Percentiles rank a stretch among this genome's conserved stretches.
phyloP scores from a whole-genome alignment of 2,329 filamentous ascomycete species.

The Fusarium continuum region DNA sequence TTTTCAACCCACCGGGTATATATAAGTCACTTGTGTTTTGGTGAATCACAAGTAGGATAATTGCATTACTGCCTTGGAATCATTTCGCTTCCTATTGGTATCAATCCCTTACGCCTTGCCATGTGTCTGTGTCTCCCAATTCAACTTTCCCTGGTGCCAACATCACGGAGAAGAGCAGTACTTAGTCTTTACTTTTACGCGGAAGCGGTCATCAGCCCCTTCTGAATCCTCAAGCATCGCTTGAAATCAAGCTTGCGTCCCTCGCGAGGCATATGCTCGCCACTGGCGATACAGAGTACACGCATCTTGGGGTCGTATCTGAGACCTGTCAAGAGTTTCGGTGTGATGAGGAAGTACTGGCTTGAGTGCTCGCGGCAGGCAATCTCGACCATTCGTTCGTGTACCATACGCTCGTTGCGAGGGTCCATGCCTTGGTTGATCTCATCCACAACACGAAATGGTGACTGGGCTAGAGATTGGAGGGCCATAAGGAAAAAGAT shows the following conservation, averaged over 20 bases:
- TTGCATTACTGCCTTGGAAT: neutral
- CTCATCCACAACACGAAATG: conserved; percentile 98
- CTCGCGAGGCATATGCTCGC: conserved; percentile 73
- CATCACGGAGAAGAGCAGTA: neutral
- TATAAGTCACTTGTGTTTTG: neutral
- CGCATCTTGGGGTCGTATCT: conserved; percentile 92
- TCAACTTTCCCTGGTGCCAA: neutral
- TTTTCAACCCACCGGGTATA: too few relatives aligned
- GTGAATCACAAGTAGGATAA: conserved; percentile 8
- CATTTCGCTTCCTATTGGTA: conserved; percentile 3
- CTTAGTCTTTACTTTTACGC: conserved; percentile 12
- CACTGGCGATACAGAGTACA: conserved; percentile 91
- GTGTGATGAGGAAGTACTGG: conserved; percentile 97
- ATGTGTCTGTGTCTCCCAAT: neutral
- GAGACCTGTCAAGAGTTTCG: conserved; percentile 87
- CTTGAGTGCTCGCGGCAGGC: conserved; percentile 84
- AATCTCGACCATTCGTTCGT: conserved; percentile 97
- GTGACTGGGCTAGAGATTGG: conserved; percentile 90
- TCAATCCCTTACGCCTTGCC: conserved; percentile 15
- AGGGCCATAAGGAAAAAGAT: conserved; percentile 99
- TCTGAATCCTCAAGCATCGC: conserved; percentile 56
- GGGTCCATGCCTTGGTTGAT: conserved; percentile 99
- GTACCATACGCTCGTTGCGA: conserved; percentile 96
- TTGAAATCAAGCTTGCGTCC: conserved; percentile 61
- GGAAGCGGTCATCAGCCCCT: conserved; percentile 49